phyloP scores from a whole-genome alignment of 345 rosid species.

The Citrus hindsii region DNA sequence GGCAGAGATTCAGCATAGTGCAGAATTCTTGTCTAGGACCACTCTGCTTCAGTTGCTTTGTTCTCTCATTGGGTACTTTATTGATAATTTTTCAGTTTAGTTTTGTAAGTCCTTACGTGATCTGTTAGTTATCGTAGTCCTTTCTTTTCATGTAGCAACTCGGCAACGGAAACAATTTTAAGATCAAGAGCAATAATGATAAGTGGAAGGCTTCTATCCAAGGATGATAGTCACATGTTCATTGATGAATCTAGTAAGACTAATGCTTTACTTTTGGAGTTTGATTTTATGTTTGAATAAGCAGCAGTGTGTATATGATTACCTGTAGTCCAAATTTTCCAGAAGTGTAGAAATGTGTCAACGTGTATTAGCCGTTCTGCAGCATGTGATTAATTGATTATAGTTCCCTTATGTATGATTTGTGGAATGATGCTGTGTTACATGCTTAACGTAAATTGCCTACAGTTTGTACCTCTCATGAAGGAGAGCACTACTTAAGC shows the following conservation, averaged over 20 bases:
- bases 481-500: neutral
- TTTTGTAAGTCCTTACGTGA: neutral
- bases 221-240: conserved; percentile 40
- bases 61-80: conserved; percentile 64
- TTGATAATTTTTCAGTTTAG: neutral
- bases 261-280: neutral
- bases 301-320: neutral
- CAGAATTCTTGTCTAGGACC: conserved; percentile 68
- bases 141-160: conserved; percentile 34
- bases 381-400: neutral
- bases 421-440: neutral
- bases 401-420: too few relatives aligned
- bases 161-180: conserved; percentile 46
- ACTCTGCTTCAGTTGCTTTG: conserved; percentile 60
- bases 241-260: conserved; percentile 67
- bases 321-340: neutral
- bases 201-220: conserved; percentile 76
- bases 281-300: conserved; percentile 2
- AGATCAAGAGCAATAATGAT: conserved; percentile 84
- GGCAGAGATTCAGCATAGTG: conserved; percentile 65
- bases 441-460: neutral
- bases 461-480: neutral
- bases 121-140: neutral
- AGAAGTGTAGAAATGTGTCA: neutral
- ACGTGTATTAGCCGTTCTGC: neutral